Evolutionary conservation across 2,329 filamentous ascomycete species (phyloP).

Genomic region (Xylaria sp.): DNA sequence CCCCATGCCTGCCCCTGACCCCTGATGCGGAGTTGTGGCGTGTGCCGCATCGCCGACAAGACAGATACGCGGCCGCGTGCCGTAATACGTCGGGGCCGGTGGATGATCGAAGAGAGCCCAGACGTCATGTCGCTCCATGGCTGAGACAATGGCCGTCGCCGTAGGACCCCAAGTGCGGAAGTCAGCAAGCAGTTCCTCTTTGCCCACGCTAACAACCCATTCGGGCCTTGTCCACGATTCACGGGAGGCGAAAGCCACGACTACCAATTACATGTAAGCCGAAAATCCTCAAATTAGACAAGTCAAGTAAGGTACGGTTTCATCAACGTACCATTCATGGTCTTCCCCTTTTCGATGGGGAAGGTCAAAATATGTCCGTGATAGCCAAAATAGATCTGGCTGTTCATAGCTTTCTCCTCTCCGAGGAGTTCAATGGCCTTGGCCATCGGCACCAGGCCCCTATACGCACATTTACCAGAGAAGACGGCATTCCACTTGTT

Average conservation of each 20-base stretch:
- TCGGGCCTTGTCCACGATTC: conserved; percentile 33
- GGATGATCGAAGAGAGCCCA: conserved; percentile 54
- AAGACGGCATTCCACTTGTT: conserved; percentile 44
- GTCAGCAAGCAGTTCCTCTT: conserved; percentile 35
- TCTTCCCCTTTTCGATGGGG: conserved; percentile 46
- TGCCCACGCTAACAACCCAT: conserved; percentile 35
- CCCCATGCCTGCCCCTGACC: conserved; percentile 62
- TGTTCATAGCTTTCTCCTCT: conserved; percentile 39
- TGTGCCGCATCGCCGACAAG: conserved; percentile 69
- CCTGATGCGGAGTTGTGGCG: conserved; percentile 65
- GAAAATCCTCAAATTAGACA: not conserved
- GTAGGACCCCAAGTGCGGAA: conserved; percentile 33
- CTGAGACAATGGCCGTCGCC: conserved; percentile 28
- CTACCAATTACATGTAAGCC: conserved; percentile 20
- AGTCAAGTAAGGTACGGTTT: not conserved
- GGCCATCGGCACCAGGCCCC: conserved; percentile 55
- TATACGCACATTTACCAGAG: conserved; percentile 53
- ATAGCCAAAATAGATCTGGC: conserved; percentile 49
- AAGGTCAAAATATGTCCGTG: conserved; percentile 66
- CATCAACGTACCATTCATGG: conserved; percentile 36
- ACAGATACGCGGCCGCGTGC: conserved; percentile 44
- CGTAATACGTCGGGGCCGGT: conserved; percentile 49
- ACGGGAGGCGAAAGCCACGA: conserved; percentile 37
- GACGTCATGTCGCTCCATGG: conserved; percentile 50
- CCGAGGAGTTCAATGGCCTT: conserved; percentile 58